phyloP scores from a whole-genome alignment of 768 basidiomycete species.

The Boletus barrowsii region DNA sequence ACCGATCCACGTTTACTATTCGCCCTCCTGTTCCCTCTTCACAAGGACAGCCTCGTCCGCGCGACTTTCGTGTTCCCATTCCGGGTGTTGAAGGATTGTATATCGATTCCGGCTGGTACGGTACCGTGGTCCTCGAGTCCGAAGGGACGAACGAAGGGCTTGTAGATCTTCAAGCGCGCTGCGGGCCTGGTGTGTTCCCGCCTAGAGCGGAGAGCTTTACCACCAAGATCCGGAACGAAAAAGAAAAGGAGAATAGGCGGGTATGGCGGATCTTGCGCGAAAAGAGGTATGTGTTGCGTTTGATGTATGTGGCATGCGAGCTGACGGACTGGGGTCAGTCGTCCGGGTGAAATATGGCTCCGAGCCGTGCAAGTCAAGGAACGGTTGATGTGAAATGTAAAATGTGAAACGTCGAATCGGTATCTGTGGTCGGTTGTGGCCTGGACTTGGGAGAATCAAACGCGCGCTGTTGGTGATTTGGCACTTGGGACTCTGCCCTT shows the following conservation, averaged over 20 bases:
- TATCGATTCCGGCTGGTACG: constrained; percentile 81
- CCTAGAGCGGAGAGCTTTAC: constrained; percentile 44
- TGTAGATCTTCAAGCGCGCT: constrained; percentile 71
- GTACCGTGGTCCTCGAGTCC: constrained; percentile 77
- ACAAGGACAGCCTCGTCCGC: constrained; percentile 28
- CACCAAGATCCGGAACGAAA: constrained; percentile 35
- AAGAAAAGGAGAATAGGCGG: constrained; percentile 43
- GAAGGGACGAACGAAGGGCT: constrained; percentile 87
- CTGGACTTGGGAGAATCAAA: background rate
- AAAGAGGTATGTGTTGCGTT: constrained; percentile 53
- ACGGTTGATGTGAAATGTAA: constrained; percentile 41
- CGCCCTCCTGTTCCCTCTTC: constrained; percentile 43
- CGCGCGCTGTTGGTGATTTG: constrained; percentile 2
- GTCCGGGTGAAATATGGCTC: constrained; percentile 29
- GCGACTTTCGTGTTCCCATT: constrained; percentile 41
- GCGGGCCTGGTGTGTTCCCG: constrained; percentile 65
- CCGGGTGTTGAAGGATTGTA: constrained; percentile 52
- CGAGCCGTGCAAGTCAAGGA: constrained; percentile 66
- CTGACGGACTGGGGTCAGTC: constrained; percentile 14
- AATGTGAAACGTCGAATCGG: background rate
- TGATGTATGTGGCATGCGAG: background rate
- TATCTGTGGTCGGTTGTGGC: background rate
- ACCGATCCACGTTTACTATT: constrained; percentile 74
- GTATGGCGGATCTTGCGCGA: constrained; percentile 76
- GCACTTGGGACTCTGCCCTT: background rate